Evolutionary conservation across 257 asterid species (phyloP), one percentile per base, ranked within the genome.

Genomic region (Nicotiana tomentosiformis): DNA sequence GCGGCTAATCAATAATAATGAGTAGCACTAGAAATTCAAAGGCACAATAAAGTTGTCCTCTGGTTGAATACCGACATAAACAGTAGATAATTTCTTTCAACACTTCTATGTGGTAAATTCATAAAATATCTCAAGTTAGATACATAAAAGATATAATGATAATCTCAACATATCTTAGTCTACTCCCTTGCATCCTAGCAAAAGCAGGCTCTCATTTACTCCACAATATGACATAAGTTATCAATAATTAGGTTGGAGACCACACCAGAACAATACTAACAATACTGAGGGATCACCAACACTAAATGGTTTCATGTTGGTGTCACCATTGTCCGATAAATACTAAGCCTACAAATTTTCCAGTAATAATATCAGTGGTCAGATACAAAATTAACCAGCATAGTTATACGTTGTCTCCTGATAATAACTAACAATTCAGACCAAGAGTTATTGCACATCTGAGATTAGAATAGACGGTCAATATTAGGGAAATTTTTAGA

Each of bases 301-400:
- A 23, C 1, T 23, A 23, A 26, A 80, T 66, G 77, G 77, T 80
- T 80, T 29, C 77, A 80, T 68, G 61, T 81, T 68, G 84, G 84
- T 68, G 79, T 81, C 69, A 67, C 84, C n/a, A 49, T 26, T 37
- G 49, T 66, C 76, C 68, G 26, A 51, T 66, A 81, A 37, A 53
- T 9, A 81, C 83, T 65, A 81, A 66, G 77, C 69, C 78, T 81
- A 81, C 35, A 81, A 81, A 64, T 43, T 66, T 49, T 70, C 46
- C 69, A 32, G 49, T 74, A 56, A 81, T 81, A 70, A 66, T 16
- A 81, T 51, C 53, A 81, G 62, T 29, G 49, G 64, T 78, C 43
- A 37, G 58, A 57, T 57, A 78, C 57, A 23, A 61, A 23, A 78
- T 64, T 79, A 79, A 20, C 82, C 49, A 80, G 64, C 23, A 80